phyloP scores from a whole-genome alignment of 441 rosid genomes.

The Pelargonium myrrhifolium region DNA sequence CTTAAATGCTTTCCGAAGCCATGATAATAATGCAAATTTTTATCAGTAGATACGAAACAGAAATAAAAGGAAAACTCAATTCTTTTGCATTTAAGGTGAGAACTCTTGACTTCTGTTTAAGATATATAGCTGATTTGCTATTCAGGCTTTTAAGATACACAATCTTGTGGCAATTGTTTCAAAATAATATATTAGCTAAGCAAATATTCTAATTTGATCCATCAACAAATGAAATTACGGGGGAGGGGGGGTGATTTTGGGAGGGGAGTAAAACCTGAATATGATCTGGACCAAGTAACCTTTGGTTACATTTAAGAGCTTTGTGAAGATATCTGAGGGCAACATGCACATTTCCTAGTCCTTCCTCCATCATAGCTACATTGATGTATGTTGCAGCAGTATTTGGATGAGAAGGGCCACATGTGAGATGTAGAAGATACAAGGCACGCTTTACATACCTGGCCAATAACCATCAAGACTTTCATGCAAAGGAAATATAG shows the following conservation, averaged over 20 bases:
- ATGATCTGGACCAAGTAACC: slow-evolving; percentile 69
- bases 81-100: too few relatives aligned
- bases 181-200: not conserved
- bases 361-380: slow-evolving; percentile 87
- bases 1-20: too few relatives aligned
- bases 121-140: too few relatives aligned
- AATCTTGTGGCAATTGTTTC: too few relatives aligned
- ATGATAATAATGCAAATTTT: not conserved
- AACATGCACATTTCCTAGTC: slow-evolving; percentile 65
- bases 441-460: slow-evolving; percentile 76
- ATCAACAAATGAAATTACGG: not conserved
- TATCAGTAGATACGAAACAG: not conserved
- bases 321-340: slow-evolving; percentile 78
- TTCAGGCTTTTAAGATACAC: too few relatives aligned
- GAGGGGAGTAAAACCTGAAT: slow-evolving; percentile 47
- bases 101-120: too few relatives aligned
- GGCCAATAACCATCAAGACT: slow-evolving; percentile 10
- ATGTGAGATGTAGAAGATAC: slow-evolving; percentile 67
- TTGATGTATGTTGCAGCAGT: slow-evolving; percentile 82
- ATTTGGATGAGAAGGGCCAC: slow-evolving; percentile 77
- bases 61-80: too few relatives aligned
- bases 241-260: not conserved
- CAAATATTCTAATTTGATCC: not conserved
- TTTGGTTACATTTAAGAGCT: slow-evolving; percentile 76
- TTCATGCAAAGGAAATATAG: not conserved